These are phyloP conservation scores for Beauveria scarabaeidicola DNA, from an alignment of 2,329 filamentous ascomycete species.

Conservation along the genomic window DNA sequence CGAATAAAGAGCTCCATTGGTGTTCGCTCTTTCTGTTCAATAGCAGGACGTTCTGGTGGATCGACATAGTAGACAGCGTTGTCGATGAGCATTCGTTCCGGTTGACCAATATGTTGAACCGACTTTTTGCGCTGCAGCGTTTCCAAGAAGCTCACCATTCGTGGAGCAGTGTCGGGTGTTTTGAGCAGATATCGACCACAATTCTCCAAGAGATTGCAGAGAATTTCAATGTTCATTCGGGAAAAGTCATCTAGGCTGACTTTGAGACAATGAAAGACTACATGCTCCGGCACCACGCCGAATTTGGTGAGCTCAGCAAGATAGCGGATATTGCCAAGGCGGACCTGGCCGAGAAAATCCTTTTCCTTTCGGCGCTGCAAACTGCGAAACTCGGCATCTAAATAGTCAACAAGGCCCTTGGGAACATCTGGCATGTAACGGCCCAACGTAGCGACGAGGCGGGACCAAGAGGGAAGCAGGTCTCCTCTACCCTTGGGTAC, in stretches of 20 bases:
- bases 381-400: conserved; percentile 95
- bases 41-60: conserved; percentile 84
- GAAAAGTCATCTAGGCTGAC: conserved; percentile 97
- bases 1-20: conserved; percentile 89
- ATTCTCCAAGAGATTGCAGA: conserved; percentile 91
- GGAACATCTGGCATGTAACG: conserved; percentile 93
- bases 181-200: conserved; percentile 90
- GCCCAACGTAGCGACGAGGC: conserved; percentile 84
- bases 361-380: conserved; percentile 95
- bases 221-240: conserved; percentile 97
- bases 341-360: conserved; percentile 90
- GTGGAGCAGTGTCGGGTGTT: conserved; percentile 83
- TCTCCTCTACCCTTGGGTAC: conserved; percentile 91
- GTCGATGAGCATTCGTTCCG: conserved; percentile 96
- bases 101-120: conserved; percentile 87
- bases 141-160: conserved; percentile 90
- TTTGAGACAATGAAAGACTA: conserved; percentile 97
- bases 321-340: conserved; percentile 93
- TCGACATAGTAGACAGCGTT: conserved; percentile 98
- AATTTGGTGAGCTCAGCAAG: conserved; percentile 97
- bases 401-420: conserved; percentile 80
- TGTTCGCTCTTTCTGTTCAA: conserved; percentile 92
- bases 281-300: conserved; percentile 93
- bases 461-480: conserved; percentile 82
- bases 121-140: conserved; percentile 93